Conservation (phyloP, 257 asterid genomes). For the Henckelia pumila region DNA sequence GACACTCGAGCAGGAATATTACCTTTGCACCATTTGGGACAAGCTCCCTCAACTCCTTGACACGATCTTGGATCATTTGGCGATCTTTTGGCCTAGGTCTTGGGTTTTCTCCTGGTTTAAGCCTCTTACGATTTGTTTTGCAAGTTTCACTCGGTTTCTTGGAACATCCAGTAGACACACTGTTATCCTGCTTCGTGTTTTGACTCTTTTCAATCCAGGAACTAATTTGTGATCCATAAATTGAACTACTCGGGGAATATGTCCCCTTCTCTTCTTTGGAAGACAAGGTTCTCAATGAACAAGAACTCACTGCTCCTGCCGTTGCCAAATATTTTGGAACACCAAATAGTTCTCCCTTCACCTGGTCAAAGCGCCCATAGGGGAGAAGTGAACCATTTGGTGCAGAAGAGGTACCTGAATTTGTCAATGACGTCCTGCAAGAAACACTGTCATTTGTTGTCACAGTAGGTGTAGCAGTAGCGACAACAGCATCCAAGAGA, state of each 20-base stretch:
- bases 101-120: conserved; percentile 76
- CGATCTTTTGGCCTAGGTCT: conserved; percentile 85
- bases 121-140: conserved; percentile 65
- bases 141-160: conserved; percentile 45
- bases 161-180: conserved; percentile 52
- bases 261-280: conserved; percentile 38
- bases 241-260: conserved; percentile 48
- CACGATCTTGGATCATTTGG: conserved; percentile 95
- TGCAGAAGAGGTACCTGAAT: conserved; percentile 39
- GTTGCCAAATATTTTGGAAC: conserved; percentile 42
- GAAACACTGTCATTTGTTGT: conserved; percentile 43
- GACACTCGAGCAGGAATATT: not conserved
- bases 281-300: conserved; percentile 35
- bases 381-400: conserved; percentile 37
- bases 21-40: conserved; percentile 84
- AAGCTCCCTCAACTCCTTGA: conserved; percentile 75
- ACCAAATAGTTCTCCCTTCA: conserved; percentile 48
- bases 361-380: conserved; percentile 31
- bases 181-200: conserved; percentile 39
- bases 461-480: conserved; percentile 32
- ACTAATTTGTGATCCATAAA: conserved; percentile 53
- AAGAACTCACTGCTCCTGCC: conserved; percentile 36
- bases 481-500: conserved; percentile 59
- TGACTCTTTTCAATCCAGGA: conserved; percentile 52
- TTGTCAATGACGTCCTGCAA: conserved; percentile 47